phyloP scores from a whole-genome alignment of 2,329 filamentous ascomycete species.

The Aspergillus transmontanensis region DNA sequence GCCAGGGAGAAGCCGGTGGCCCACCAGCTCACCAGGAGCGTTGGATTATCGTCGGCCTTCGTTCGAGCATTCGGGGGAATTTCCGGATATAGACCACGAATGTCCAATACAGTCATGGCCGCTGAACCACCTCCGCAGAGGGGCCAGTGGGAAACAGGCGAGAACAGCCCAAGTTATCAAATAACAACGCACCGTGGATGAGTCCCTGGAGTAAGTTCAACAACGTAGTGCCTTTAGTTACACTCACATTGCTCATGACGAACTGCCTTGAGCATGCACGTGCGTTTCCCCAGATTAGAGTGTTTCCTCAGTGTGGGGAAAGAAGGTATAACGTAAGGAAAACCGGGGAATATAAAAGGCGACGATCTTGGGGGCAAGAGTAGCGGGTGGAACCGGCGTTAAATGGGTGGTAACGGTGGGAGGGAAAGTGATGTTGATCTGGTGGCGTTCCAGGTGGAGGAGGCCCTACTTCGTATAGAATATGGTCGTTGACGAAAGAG shows the following conservation, averaged over 20 bases:
- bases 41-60: constrained; percentile 72
- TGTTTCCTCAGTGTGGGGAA: constrained; percentile 3
- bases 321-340: neutral
- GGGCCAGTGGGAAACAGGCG: constrained; percentile 27
- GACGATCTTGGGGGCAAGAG: neutral
- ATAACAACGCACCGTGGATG: constrained; percentile 1
- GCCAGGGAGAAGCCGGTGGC: constrained; percentile 78
- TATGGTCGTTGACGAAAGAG: neutral
- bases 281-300: constrained; percentile 9
- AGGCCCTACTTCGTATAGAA: neutral
- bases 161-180: constrained; percentile 3
- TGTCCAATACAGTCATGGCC: constrained; percentile 27
- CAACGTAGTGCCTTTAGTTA: constrained; percentile 2
- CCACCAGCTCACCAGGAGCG: constrained; percentile 95
- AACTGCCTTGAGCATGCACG: neutral
- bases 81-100: constrained; percentile 49
- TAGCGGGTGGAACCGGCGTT: constrained; percentile 3
- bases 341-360: neutral
- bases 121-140: constrained; percentile 41
- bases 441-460: neutral
- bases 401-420: neutral
- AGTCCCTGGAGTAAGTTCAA: constrained; percentile 1
- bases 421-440: neutral
- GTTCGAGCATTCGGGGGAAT: constrained; percentile 55
- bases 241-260: constrained; percentile 14